A percentile compares a stretch with the other conserved stretches of the same genome.
phyloP scores from a whole-genome alignment of 1,284 basidiomycete species.

The Athelia psychrophila region DNA sequence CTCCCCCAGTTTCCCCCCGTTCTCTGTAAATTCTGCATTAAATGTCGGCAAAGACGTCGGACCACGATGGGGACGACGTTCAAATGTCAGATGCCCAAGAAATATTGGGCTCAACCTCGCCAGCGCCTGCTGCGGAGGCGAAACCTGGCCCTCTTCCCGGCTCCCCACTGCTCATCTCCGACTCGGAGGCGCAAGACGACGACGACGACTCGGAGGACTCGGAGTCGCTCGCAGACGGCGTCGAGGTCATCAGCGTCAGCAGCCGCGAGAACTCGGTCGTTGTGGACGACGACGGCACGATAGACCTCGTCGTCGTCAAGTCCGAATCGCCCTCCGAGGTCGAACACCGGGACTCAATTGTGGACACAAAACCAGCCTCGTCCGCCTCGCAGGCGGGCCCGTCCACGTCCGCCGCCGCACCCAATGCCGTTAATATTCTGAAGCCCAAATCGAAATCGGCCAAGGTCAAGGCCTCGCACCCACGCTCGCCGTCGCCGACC shows the following conservation, averaged over 20 bases:
- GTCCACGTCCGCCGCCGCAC: background rate
- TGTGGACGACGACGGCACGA: constrained; percentile 16
- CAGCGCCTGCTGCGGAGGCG: background rate
- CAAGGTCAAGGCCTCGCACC: constrained; percentile 38
- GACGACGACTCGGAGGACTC: constrained; percentile 2
- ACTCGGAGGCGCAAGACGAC: background rate
- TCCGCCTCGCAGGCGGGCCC: background rate
- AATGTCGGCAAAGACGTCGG: background rate
- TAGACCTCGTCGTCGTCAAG: constrained; percentile 79
- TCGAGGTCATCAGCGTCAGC: constrained; percentile 4
- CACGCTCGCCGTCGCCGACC: constrained; percentile 60
- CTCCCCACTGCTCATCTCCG: background rate
- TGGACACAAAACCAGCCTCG: background rate
- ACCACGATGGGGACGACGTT: background rate
- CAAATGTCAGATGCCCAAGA: background rate
- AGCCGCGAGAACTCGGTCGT: constrained; percentile 17
- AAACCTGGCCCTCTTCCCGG: background rate
- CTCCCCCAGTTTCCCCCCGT: background rate
- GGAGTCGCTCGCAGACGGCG: constrained; percentile 9
- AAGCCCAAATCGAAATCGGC: constrained; percentile 29
- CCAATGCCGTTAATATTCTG: background rate
- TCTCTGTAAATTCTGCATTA: background rate
- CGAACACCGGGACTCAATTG: background rate
- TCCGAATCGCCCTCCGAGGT: constrained; percentile 50
- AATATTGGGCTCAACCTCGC: background rate